phyloP scores from a whole-genome alignment of 2,329 filamentous ascomycete species.

The Fusarium begoniae region DNA sequence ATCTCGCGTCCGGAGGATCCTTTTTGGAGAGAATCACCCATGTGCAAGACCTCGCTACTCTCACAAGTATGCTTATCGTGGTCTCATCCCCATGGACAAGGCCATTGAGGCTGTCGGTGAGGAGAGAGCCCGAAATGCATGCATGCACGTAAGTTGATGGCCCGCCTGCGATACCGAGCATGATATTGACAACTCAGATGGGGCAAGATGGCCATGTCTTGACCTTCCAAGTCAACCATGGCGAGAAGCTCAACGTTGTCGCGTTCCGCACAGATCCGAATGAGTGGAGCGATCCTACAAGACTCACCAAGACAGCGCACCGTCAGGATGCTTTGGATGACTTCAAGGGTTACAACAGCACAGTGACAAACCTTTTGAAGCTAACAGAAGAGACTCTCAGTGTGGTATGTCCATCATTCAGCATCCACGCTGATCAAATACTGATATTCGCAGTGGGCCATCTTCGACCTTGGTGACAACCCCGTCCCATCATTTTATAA shows the following conservation, averaged over 20 bases:
- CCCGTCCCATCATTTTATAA: constrained; percentile 54
- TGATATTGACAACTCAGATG: constrained; percentile 31
- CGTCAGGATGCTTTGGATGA: constrained; percentile 48
- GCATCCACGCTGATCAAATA: not conserved
- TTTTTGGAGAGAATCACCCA: constrained; percentile 55
- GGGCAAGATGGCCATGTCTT: constrained; percentile 65
- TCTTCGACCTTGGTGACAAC: constrained; percentile 57
- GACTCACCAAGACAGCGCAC: constrained; percentile 36
- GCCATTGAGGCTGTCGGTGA: constrained; percentile 59
- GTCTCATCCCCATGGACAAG: constrained; percentile 57
- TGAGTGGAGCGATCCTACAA: constrained; percentile 42
- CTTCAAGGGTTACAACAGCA: constrained; percentile 47
- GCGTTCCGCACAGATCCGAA: constrained; percentile 51
- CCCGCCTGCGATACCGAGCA: fast-evolving
- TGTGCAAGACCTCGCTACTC: constrained; percentile 56
- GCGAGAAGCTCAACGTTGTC: constrained; percentile 64
- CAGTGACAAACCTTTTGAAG: constrained; percentile 44
- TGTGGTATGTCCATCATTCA: constrained; percentile 14
- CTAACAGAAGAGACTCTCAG: constrained; percentile 42
- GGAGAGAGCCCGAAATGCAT: constrained; percentile 44
- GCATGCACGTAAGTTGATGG: constrained; percentile 36
- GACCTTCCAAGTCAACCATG: constrained; percentile 66
- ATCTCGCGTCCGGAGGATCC: constrained; percentile 58
- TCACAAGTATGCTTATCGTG: constrained; percentile 67
- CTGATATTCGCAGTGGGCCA: constrained; percentile 50